A percentile compares a stretch with the other conserved stretches of the same genome.
These are phyloP conservation scores for Flaveria sonorensis DNA, from an alignment of 129 eudicot genomes.

Conservation along the genomic window DNA sequence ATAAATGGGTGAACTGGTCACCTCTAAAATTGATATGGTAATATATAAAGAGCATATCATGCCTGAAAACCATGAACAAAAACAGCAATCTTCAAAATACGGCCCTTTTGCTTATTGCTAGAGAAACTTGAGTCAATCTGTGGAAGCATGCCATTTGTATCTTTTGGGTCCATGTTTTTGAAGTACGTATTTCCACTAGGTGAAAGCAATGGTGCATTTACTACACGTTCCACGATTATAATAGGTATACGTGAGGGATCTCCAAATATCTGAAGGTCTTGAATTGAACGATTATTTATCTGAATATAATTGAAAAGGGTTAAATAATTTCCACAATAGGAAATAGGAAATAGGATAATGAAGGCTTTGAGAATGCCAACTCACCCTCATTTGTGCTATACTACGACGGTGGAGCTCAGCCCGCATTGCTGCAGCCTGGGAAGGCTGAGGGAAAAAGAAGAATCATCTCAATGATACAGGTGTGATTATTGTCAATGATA, in stretches of 20 bases:
- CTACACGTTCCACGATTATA: constrained; percentile 79
- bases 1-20: background rate
- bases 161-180: constrained; percentile 51
- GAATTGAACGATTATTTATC: constrained; percentile 90
- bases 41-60: constrained; percentile 23
- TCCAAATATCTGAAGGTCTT: constrained; percentile 90
- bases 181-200: constrained; percentile 72
- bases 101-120: constrained; percentile 54
- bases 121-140: constrained; percentile 47
- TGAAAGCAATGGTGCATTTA: constrained; percentile 72
- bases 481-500: background rate
- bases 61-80: constrained; percentile 99
- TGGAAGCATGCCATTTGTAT: constrained; percentile 36
- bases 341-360: constrained; percentile 18
- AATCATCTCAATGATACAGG: background rate
- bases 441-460: constrained; percentile 58
- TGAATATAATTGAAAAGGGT: constrained; percentile 40
- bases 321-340: background rate
- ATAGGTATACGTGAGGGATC: constrained; percentile 94
- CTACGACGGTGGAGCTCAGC: constrained; percentile 99
- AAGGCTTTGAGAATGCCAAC: constrained; percentile 31
- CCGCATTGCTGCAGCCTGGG: constrained; percentile 87
- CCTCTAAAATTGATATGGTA: background rate
- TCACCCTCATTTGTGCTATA: constrained; percentile 98
- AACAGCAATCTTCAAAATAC: constrained; percentile 78